Evolutionary conservation across 257 asterid genomes (phyloP).

Genomic region (Ballota nigra): DNA sequence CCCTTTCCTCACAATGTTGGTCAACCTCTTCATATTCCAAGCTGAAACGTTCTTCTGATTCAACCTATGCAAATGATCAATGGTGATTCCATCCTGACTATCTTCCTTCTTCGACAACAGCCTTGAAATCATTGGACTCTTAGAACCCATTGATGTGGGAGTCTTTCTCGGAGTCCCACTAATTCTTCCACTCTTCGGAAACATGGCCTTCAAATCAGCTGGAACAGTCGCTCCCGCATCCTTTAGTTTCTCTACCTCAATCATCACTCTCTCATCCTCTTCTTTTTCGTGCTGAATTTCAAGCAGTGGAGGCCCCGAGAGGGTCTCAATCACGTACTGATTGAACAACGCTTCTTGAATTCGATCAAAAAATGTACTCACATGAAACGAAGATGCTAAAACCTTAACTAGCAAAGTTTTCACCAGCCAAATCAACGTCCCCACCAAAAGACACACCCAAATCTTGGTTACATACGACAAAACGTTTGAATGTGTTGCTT

Average conservation of each 20-base stretch:
- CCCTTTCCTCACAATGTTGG: conserved; percentile 67
- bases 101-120: conserved; percentile 52
- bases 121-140: conserved; percentile 45
- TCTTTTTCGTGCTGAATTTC: conserved; percentile 64
- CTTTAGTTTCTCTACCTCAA: conserved; percentile 74
- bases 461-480: conserved; percentile 56
- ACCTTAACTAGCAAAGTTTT: conserved; percentile 81
- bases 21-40: conserved; percentile 95
- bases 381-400: conserved; percentile 79
- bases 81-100: conserved; percentile 54
- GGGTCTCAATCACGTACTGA: conserved; percentile 70
- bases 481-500: conserved; percentile 30
- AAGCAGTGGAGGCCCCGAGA: conserved; percentile 70
- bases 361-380: conserved; percentile 77
- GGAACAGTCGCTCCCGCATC: conserved; percentile 77
- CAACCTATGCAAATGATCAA: conserved; percentile 76
- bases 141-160: conserved; percentile 38
- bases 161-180: conserved; percentile 63
- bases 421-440: conserved; percentile 72
- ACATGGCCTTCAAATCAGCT: conserved; percentile 63
- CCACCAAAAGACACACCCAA: conserved; percentile 83
- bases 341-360: conserved; percentile 80
- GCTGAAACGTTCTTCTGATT: conserved; percentile 84
- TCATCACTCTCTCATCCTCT: conserved; percentile 68
- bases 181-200: conserved; percentile 52